Percentiles rank a stretch among this genome's conserved stretches.
phyloP scores from a whole-genome alignment of 2,329 filamentous ascomycete species.

The Peltaster fructicola region DNA sequence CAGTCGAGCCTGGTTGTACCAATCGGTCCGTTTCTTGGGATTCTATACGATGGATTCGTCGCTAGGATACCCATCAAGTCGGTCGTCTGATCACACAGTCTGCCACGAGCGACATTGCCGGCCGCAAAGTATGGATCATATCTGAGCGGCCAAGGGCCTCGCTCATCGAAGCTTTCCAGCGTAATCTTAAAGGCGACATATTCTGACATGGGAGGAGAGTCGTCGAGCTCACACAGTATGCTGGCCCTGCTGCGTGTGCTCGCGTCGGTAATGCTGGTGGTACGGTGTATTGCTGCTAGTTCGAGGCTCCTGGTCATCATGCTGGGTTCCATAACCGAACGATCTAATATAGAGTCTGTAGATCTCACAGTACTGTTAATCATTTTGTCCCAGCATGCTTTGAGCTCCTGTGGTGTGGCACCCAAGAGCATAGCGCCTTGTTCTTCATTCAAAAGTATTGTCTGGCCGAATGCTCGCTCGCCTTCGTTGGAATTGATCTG shows the following conservation, averaged over 20 bases:
- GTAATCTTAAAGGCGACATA: neutral
- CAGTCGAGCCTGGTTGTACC: neutral
- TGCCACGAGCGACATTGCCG: conserved; percentile 8
- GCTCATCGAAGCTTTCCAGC: conserved; percentile 3
- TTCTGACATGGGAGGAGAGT: neutral
- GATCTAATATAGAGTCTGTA: neutral
- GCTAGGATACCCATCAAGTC: conserved; percentile 6
- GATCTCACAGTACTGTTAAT: neutral
- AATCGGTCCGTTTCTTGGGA: neutral
- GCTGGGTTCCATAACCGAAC: neutral
- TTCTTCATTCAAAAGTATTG: neutral
- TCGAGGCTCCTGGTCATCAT: neutral
- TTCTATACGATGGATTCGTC: neutral
- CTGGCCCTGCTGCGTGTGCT: neutral
- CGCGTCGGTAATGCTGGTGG: neutral
- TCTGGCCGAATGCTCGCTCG: conserved; percentile 1
- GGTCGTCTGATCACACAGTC: conserved; percentile 5
- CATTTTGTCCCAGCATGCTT: neutral
- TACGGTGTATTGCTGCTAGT: neutral
- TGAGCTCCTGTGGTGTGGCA: neutral
- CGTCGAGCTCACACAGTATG: neutral
- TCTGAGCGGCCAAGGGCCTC: conserved; percentile 8
- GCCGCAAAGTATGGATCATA: conserved; percentile 11
- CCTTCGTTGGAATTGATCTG: neutral
- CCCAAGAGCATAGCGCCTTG: neutral